These are phyloP conservation scores for Yamadazyma atmosphaerica DNA, from an alignment of 1,139 yeast species.

Conservation along the genomic window DNA sequence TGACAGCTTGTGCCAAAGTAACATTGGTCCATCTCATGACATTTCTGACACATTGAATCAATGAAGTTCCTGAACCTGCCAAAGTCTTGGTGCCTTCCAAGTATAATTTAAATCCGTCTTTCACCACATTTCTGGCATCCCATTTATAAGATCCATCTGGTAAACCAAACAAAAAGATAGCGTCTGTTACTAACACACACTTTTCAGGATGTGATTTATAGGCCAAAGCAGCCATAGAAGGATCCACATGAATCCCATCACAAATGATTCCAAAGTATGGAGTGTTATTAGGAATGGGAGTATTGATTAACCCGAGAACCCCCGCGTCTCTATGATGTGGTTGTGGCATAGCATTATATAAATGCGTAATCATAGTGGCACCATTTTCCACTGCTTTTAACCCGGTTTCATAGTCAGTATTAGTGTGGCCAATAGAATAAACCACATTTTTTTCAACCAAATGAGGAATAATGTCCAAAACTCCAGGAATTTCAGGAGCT, in stretches of 20 bases:
- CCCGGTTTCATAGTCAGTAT: conserved; percentile 49
- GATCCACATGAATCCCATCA: conserved; percentile 66
- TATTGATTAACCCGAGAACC: conserved; percentile 53
- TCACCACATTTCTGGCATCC: conserved; percentile 50
- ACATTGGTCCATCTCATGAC: conserved; percentile 53
- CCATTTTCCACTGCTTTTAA: conserved; percentile 52
- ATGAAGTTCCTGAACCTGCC: conserved; percentile 64
- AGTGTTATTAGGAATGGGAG: conserved; percentile 29
- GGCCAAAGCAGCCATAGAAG: conserved; percentile 55
- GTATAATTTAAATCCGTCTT: conserved; percentile 48
- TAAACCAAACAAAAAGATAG: conserved; percentile 57
- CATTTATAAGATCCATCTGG: conserved; percentile 52
- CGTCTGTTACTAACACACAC: conserved; percentile 62
- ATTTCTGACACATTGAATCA: conserved; percentile 56
- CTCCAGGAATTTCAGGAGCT: conserved; percentile 62
- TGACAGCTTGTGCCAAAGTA: conserved; percentile 53
- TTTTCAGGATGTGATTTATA: conserved; percentile 55
- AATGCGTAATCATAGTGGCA: conserved; percentile 62
- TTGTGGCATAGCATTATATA: conserved; percentile 69
- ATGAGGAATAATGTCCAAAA: conserved; percentile 48
- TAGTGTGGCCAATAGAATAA: conserved; percentile 61
- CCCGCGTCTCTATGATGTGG: conserved; percentile 67
- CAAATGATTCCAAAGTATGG: conserved; percentile 62
- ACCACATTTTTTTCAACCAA: conserved; percentile 36
- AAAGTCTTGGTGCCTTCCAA: conserved; percentile 60